Conservation (phyloP, 805 yeast genomes). For the Torulaspora quercuum region DNA sequence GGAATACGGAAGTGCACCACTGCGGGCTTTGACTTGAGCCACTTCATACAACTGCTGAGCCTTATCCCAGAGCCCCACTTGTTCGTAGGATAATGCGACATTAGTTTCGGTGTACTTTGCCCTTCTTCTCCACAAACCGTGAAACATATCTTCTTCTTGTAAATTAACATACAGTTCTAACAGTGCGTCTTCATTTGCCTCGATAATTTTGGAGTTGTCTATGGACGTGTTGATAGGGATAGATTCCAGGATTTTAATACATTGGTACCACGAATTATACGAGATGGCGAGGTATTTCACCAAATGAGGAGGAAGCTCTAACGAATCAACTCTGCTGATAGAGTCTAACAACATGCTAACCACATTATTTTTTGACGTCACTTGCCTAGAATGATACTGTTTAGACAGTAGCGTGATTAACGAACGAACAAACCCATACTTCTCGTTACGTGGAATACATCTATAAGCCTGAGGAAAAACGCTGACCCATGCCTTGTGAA, state of each 20-base stretch:
- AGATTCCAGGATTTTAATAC: conserved; percentile 77
- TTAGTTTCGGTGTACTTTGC: conserved; percentile 93
- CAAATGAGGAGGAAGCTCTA: conserved; percentile 90
- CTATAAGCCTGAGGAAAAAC: conserved; percentile 78
- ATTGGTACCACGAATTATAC: conserved; percentile 88
- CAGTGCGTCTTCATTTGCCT: conserved; percentile 84
- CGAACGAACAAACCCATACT: conserved; percentile 77
- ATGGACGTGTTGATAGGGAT: conserved; percentile 55
- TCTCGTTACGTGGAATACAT: conserved; percentile 73
- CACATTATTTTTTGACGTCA: conserved; percentile 81
- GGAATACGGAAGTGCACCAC: conserved; percentile 92
- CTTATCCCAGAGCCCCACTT: conserved; percentile 89
- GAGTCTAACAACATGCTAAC: conserved; percentile 82
- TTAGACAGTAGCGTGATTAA: conserved; percentile 76
- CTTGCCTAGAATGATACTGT: conserved; percentile 90
- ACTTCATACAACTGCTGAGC: conserved; percentile 92
- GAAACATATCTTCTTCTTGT: conserved; percentile 95
- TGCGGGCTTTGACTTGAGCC: conserved; percentile 94
- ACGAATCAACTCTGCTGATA: conserved; percentile 62
- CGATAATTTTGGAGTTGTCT: conserved; percentile 72
- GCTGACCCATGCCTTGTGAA: conserved; percentile 78
- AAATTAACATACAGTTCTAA: conserved; percentile 83
- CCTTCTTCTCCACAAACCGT: conserved; percentile 95
- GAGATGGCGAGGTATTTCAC: conserved; percentile 83
- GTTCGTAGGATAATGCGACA: conserved; percentile 90